Evolutionary conservation across 352 stramenopile species (phyloP), one percentile per base, ranked within the genome.

Genomic region (Phytopythium montanum): DNA sequence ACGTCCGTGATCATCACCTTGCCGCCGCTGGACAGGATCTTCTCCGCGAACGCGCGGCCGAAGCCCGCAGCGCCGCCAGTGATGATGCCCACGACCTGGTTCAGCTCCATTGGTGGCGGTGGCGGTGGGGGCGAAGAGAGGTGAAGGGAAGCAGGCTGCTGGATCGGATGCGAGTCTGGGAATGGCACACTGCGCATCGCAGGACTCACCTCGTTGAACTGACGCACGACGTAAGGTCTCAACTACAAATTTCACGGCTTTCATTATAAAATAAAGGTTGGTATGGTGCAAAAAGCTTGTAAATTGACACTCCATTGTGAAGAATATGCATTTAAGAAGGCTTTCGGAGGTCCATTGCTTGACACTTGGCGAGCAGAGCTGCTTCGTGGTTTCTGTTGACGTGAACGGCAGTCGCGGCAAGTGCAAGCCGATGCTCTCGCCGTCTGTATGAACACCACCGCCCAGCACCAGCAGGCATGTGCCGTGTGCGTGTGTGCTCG

Each of bases 1-100:
- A 92, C 73, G 59, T 92, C 82, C 60, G 85, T 92, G 71, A 92
- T 85, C 64, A 94, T 69, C 16, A 81, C 82, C 33, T 82, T 81
- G 49, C 82, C 82, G 31, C 75, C 69, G 19, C 45, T 62, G 1
- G 62, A 31, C 44, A 92, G 65, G 42, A 94, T 78, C 23, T 69
- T 60, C 59, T 85, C 75, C 1, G 80, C 67, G 61, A 92, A 94
- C 14, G 69, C 85, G 36, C 69, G 68, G 38, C 85, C 85, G 58
- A 92, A 88, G 62, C 85, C 85, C 3, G 65, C 68, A 14, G 74
- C 82, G 25, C 71, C 82, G 60, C 85, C 85, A 33, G 85, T 94
- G 54, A 94, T 70, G 58, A 94, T 88, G 19, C 69, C 80, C 48
- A 87, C 71, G 44, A 68, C 67, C 16, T 92, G 61, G 53, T 68